Percentiles rank a stretch among this genome's conserved stretches.
phyloP scores from a whole-genome alignment of 768 basidiomycete species.

The Suillus tomentosus region DNA sequence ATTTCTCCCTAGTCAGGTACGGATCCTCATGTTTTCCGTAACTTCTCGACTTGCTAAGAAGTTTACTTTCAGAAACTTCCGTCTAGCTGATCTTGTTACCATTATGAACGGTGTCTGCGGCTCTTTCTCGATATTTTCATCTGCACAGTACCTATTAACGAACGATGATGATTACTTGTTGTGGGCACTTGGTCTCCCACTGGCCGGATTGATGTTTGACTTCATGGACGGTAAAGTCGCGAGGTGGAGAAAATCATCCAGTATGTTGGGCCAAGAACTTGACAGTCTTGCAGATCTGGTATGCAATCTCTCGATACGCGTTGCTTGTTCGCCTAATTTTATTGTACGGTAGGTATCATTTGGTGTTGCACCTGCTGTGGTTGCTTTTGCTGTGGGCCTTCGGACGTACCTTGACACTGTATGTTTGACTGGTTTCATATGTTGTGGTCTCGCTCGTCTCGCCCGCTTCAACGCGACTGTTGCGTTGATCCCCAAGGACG shows the following conservation, averaged over 20 bases:
- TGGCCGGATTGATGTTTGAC: conserved; percentile 96
- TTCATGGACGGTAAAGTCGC: conserved; percentile 98
- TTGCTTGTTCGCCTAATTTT: conserved; percentile 9
- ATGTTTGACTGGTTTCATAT: conserved; percentile 86
- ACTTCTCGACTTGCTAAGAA: conserved; percentile 19
- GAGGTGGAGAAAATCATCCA: conserved; percentile 92
- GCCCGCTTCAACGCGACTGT: conserved; percentile 99
- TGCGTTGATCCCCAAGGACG: conserved; percentile 88
- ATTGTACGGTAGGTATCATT: conserved; percentile 78
- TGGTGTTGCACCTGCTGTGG: conserved; percentile 93
- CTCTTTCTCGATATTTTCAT: conserved; percentile 91
- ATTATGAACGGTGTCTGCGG: conserved; percentile 99
- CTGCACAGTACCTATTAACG: conserved; percentile 83
- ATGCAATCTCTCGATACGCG: conserved; percentile 27
- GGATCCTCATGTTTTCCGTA: conserved; percentile 8
- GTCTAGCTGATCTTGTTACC: conserved; percentile 95
- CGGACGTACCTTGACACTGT: conserved; percentile 90
- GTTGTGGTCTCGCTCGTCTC: conserved; percentile 93
- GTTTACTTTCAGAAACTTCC: conserved; percentile 75
- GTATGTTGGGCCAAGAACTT: conserved; percentile 95
- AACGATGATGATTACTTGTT: conserved; percentile 80
- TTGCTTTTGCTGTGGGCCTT: conserved; percentile 89
- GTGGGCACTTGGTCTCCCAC: conserved; percentile 85
- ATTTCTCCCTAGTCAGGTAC: conserved; percentile 97
- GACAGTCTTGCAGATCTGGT: conserved; percentile 97